phyloP scores from a whole-genome alignment of 495 filamentous ascomycete genomes.

The Penicillium paradoxum region DNA sequence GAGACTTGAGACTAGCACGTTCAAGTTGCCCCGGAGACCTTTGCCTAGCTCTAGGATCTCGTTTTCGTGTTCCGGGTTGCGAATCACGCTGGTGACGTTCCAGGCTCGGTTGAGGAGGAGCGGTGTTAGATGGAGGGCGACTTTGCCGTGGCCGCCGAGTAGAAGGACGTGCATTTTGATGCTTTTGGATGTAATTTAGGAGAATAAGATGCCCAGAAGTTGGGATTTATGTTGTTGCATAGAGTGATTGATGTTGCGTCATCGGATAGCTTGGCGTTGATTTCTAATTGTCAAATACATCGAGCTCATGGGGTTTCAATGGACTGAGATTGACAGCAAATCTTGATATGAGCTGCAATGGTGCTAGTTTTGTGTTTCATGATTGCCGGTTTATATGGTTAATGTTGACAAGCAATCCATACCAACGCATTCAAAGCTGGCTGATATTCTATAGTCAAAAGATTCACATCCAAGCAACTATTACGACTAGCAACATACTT shows the following conservation, averaged over 20 bases:
- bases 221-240: background rate
- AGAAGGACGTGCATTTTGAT: slow-evolving; percentile 57
- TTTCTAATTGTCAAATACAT: background rate
- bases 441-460: too few species aligned
- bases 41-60: slow-evolving; percentile 57
- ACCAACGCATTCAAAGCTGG: too few species aligned
- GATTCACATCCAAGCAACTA: too few species aligned
- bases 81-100: slow-evolving; percentile 73
- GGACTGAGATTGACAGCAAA: too few species aligned
- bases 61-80: slow-evolving; percentile 58
- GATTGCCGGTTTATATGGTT: too few species aligned
- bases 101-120: slow-evolving; percentile 67
- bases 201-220: background rate
- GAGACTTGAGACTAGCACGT: slow-evolving; percentile 61
- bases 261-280: background rate
- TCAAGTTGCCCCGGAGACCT: slow-evolving; percentile 48
- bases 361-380: too few species aligned
- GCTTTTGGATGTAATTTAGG: background rate
- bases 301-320: too few species aligned
- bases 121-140: slow-evolving; percentile 71
- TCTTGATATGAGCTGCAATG: too few species aligned
- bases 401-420: too few species aligned
- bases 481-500: too few species aligned
- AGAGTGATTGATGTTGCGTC: background rate
- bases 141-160: slow-evolving; percentile 77